Conservation (phyloP, 2,329 filamentous ascomycete genomes). For the Fusarium hostae region DNA sequence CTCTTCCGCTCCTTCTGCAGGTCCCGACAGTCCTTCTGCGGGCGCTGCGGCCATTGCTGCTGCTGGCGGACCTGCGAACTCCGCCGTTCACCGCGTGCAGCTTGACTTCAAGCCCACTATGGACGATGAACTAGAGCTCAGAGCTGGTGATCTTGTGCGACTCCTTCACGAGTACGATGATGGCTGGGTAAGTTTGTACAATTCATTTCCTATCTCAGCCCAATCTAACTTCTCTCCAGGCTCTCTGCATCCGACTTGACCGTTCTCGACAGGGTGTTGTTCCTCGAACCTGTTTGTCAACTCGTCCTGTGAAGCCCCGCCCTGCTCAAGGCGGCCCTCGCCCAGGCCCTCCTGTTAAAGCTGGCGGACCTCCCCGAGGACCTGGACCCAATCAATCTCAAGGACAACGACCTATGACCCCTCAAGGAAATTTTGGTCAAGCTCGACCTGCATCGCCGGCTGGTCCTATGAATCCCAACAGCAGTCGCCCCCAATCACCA, state of each 20-base stretch:
- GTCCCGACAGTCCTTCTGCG: slow-evolving; percentile 55
- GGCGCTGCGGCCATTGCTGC: slow-evolving; percentile 70
- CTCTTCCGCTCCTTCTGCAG: slow-evolving; percentile 62
- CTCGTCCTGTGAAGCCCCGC: slow-evolving; percentile 89
- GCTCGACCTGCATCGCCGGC: slow-evolving; percentile 54
- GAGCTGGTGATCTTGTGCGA: slow-evolving; percentile 84
- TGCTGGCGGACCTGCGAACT: slow-evolving; percentile 67
- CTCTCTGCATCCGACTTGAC: slow-evolving; percentile 90
- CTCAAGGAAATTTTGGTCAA: slow-evolving; percentile 46
- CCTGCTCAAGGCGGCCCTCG: slow-evolving; percentile 62
- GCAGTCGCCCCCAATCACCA: slow-evolving; percentile 47
- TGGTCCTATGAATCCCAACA: slow-evolving; percentile 46
- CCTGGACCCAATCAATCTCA: slow-evolving; percentile 25
- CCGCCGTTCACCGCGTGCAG: slow-evolving; percentile 88
- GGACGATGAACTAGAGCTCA: slow-evolving; percentile 88
- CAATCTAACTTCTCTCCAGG: slow-evolving; percentile 62
- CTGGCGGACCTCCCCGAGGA: slow-evolving; percentile 39
- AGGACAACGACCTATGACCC: slow-evolving; percentile 47
- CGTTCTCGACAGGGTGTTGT: slow-evolving; percentile 92
- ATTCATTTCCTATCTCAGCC: not conserved
- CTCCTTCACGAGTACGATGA: slow-evolving; percentile 97
- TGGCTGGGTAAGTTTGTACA: slow-evolving; percentile 79
- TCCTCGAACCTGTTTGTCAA: slow-evolving; percentile 92
- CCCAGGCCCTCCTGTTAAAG: slow-evolving; percentile 63
- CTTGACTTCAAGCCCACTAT: slow-evolving; percentile 94